phyloP scores from a whole-genome alignment of 2,329 filamentous ascomycete genomes.

The Spiromastix sp. region DNA sequence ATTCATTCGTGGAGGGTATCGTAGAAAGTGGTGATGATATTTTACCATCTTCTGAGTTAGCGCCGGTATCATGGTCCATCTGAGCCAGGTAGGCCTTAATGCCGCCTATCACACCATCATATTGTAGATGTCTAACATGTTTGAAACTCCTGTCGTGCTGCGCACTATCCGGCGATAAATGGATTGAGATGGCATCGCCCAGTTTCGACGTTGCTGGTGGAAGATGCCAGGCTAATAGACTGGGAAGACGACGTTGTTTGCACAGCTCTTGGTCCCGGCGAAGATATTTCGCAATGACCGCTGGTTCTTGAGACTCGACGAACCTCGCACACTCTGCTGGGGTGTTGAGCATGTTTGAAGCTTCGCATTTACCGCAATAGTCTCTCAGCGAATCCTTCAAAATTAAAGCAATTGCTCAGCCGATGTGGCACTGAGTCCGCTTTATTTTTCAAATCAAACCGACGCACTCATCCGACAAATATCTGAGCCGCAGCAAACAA shows the following conservation, averaged over 20 bases:
- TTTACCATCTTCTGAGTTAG: neutral
- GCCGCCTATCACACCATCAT: constrained; percentile 9
- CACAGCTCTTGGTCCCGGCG: constrained; percentile 14
- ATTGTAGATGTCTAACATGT: constrained; percentile 9
- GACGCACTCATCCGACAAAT: too few species aligned
- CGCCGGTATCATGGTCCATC: constrained; percentile 6
- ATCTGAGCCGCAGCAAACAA: too few species aligned
- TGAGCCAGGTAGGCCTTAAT: constrained; percentile 12
- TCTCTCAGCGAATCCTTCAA: too few species aligned
- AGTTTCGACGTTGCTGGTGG: constrained; percentile 8
- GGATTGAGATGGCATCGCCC: constrained; percentile 6
- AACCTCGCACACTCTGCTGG: constrained; percentile 5
- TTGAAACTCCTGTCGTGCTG: constrained; percentile 1
- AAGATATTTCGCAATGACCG: constrained; percentile 12
- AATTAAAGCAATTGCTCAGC: too few species aligned
- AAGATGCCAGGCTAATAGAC: constrained; percentile 12
- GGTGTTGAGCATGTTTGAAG: constrained; percentile 3
- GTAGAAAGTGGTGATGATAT: constrained; percentile 1
- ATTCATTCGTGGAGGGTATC: constrained; percentile 9
- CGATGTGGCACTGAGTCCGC: too few species aligned
- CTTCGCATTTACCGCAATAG: too few species aligned
- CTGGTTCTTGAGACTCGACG: constrained; percentile 9
- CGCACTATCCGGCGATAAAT: constrained; percentile 10
- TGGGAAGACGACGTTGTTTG: constrained; percentile 20
- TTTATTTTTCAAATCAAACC: too few species aligned